Base-by-base conservation (phyloP, 1,284 basidiomycete genomes). In the Stygiomarasmius scandens region DNA sequence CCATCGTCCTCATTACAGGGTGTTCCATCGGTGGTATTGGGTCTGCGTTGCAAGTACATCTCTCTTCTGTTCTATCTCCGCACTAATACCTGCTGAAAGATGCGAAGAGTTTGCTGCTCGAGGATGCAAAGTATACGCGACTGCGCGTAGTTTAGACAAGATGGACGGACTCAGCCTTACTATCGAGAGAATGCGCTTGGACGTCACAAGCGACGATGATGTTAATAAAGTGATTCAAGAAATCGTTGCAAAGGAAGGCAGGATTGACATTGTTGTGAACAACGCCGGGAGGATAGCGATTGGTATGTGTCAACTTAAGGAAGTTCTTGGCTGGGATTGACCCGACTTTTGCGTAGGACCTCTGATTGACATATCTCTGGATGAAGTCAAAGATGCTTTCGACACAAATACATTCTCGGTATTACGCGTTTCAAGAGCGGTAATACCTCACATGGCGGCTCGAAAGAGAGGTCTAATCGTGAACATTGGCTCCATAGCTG, bases 21-120 rank as follows among this genome's bases (percentile, higher is more conserved):
- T 87, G 86, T 64, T 82, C 86, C 1, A 71, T 76, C 14, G 89
- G 89, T 0, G 88, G 89, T 9, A 90, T 91, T 57, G 89, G 89
- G 12, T 86, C 79, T 63, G 71, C 79, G 5, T 65, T 89, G 86
- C 84, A 67, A 58, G 85, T 80, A 16, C 41, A 36, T 44, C 44
- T 24, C 14, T 19, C 29, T 27, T 25, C 23, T 38, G 41, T 29
- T 29, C 23, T 43, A 23, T 41, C 49, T 43, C 3, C n/a, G 8
- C 24, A 25, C 29, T 43, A 16, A 6, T 23, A 11, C 22, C 2
- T n/a, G 16, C 16, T 8, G 1, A 22, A 63, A 87, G 86, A 44
- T 85, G 81, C 59, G 77, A 86, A 62, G 80, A 81, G 62, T 88
- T 87, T 60, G 80, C 81, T 4, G 63, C 68, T 1, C 74, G 71